Base-by-base conservation (phyloP, 2,329 filamentous ascomycete genomes). In the Ambrosiella xylebori region DNA sequence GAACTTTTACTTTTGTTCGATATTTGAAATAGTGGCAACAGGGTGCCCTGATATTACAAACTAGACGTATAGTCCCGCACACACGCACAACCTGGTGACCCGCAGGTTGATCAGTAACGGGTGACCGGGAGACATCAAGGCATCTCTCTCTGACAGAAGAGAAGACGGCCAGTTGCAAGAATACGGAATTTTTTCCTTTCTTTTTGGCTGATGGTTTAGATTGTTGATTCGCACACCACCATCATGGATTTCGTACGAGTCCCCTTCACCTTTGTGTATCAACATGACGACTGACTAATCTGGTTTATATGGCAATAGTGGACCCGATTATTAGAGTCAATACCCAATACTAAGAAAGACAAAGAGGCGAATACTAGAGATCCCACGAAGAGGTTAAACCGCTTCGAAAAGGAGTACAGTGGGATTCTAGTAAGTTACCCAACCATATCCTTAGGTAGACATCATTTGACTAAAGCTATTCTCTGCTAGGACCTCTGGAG, bases 351-450 rank as follows among this genome's bases (percentile, higher is more conserved):
- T 64, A 71, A 68, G 66, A 73, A 78, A 64, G 75, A 75, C 64
- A 80, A 77, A 68, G 79, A 81, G 66, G 75, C 76, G 62, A 27
- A 27, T 27, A 76, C 78, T 60, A 80, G 78, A 65, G 80, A 84
- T 67, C 81, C 81, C 51, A 73, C 79, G 60, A 78, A 79, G 65
- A 79, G 81, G 61, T 74, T 83, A 61, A 77, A 82, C 67, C 79
- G 80, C 59, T 84, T 84, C 67, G 81, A 83, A 67, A 80, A 80
- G 68, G 80, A 83, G 68, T 84, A 84, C 65, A 75, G 73, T 62
- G 76, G 79, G 65, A 70, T 84, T 62, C 67, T 84, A 68, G 80
- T 83, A 68, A 68, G 74, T 61, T 39, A 19, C 17, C 19, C 17
- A 11, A 36, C 9, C 7, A n/a, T 51, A 51, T 51, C 6, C 11